phyloP scores from a whole-genome alignment of 805 yeast species.

The Debaryomyces castellii region DNA sequence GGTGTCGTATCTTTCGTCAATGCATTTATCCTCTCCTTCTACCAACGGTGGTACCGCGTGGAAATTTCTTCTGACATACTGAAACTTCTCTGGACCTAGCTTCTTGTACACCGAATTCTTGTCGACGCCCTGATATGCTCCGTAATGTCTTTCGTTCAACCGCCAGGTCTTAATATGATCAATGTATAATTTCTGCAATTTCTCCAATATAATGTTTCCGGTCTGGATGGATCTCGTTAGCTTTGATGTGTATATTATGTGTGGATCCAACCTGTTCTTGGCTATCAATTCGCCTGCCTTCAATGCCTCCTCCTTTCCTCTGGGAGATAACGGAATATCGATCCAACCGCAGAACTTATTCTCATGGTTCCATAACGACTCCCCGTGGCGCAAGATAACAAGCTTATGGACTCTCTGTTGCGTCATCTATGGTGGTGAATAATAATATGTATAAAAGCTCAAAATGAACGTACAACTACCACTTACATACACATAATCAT shows the following conservation, averaged over 20 bases:
- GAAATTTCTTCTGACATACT: conserved; percentile 37
- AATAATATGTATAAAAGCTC: neutral
- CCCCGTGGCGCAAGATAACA: conserved; percentile 46
- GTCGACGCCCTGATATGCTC: conserved; percentile 40
- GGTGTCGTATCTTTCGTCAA: conserved; percentile 37
- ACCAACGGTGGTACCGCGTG: conserved; percentile 34
- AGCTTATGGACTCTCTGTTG: conserved; percentile 26
- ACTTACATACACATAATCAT: neutral
- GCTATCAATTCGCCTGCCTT: conserved; percentile 37
- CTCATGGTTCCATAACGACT: conserved; percentile 42
- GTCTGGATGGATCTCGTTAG: conserved; percentile 41
- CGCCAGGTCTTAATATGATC: conserved; percentile 42
- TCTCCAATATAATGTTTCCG: conserved; percentile 36
- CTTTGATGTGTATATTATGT: conserved; percentile 38
- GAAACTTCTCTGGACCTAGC: conserved; percentile 37
- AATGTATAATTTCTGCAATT: conserved; percentile 31
- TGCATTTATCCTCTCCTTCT: conserved; percentile 23
- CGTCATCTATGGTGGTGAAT: neutral
- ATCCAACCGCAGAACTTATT: conserved; percentile 48
- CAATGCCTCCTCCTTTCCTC: conserved; percentile 39
- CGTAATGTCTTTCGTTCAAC: conserved; percentile 45
- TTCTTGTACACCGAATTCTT: conserved; percentile 35
- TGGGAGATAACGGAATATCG: conserved; percentile 37
- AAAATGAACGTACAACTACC: neutral
- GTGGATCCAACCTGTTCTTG: conserved; percentile 26